These are phyloP conservation scores for Sclerotinia trifoliorum DNA, from an alignment of 2,329 filamentous ascomycete species.

Conservation along the genomic window DNA sequence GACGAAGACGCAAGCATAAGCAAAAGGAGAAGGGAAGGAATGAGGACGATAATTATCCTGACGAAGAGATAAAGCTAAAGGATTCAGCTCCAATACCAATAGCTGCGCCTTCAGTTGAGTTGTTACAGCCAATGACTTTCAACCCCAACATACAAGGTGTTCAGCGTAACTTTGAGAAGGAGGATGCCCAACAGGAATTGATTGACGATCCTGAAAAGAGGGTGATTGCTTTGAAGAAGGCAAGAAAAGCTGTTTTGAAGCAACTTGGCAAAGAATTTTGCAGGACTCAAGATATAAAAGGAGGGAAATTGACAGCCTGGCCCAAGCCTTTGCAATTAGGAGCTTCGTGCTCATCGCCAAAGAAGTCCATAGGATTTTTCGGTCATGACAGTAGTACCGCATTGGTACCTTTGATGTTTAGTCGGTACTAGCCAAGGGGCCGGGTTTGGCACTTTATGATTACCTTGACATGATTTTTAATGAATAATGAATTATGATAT, in stretches of 20 bases:
- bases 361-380: conserved; percentile 31
- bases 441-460: conserved; percentile 14
- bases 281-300: conserved; percentile 34
- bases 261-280: conserved; percentile 56
- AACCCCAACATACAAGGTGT: conserved; percentile 53
- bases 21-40: conserved; percentile 35
- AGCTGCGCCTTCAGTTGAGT: conserved; percentile 31
- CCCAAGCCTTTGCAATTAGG: conserved; percentile 14
- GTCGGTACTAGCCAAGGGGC: conserved; percentile 40
- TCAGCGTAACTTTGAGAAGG: conserved; percentile 57
- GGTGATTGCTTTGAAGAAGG: conserved; percentile 54
- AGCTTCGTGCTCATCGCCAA: conserved; percentile 29
- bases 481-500: conserved; percentile 33
- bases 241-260: conserved; percentile 59
- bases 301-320: conserved; percentile 10
- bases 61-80: conserved; percentile 9
- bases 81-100: conserved; percentile 36
- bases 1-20: conserved; percentile 39
- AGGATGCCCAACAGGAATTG: conserved; percentile 54
- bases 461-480: conserved; percentile 12
- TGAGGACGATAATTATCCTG: conserved; percentile 33
- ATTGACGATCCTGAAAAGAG: conserved; percentile 58
- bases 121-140: conserved; percentile 58
- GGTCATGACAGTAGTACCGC: conserved; percentile 51
- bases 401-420: conserved; percentile 61